A percentile compares a stretch with the other conserved stretches of the same genome.
These are phyloP conservation scores for Pecoramyces ruminantium DNA, from an alignment of 192 early-diverging fungal species.

Conservation along the genomic window DNA sequence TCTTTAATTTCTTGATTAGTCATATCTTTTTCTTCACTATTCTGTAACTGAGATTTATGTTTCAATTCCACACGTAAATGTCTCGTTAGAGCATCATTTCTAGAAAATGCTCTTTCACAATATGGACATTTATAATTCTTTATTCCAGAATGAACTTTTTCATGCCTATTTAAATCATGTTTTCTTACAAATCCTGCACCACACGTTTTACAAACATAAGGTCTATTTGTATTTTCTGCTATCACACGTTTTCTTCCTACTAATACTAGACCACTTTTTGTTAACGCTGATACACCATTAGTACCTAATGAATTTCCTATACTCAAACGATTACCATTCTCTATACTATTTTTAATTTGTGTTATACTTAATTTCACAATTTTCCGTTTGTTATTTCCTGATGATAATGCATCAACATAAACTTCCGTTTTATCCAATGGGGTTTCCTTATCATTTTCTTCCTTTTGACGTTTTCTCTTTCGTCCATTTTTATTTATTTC, in stretches of 20 bases:
- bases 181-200: neutral
- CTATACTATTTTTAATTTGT: neutral
- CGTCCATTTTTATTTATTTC: neutral
- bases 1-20: neutral
- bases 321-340: neutral
- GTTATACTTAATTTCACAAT: neutral
- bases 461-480: neutral
- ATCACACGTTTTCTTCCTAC: neutral
- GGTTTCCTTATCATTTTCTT: neutral
- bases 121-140: neutral
- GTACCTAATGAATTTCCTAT: neutral
- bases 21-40: no score
- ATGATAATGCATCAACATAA: no score
- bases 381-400: neutral
- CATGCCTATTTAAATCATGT: neutral
- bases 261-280: neutral
- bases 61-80: neutral
- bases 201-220: neutral
- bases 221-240: neutral
- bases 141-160: neutral
- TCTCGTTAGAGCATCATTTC: neutral
- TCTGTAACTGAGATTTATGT: neutral
- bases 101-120: neutral
- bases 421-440: neutral
- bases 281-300: neutral